phyloP scores from a whole-genome alignment of 2,329 filamentous ascomycete genomes.

The Ophiostoma triangulosporum region DNA sequence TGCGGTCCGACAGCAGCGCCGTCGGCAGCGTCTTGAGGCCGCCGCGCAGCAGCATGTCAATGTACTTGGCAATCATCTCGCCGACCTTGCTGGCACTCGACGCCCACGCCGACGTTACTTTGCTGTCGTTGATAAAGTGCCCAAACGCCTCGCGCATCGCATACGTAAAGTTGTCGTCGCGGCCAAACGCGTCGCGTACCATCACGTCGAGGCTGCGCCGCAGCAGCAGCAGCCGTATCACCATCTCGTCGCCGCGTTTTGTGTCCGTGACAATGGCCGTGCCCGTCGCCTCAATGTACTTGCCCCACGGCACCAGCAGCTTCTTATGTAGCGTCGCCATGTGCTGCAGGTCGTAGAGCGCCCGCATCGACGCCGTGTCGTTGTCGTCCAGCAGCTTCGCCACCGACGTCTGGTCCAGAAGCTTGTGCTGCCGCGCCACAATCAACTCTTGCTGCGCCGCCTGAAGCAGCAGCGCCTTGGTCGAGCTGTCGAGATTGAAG shows the following conservation, averaged over 20 bases:
- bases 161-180: constrained; percentile 64
- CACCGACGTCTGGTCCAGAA: constrained; percentile 54
- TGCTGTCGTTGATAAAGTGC: constrained; percentile 76
- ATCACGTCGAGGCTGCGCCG: constrained; percentile 68
- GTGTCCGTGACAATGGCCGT: constrained; percentile 68
- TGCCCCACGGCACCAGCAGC: constrained; percentile 59
- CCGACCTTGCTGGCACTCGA: constrained; percentile 87
- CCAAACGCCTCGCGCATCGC: constrained; percentile 75
- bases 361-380: constrained; percentile 55
- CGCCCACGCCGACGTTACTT: constrained; percentile 55
- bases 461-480: constrained; percentile 61
- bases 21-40: constrained; percentile 73
- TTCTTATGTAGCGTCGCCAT: constrained; percentile 56
- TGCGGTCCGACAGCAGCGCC: constrained; percentile 48
- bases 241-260: constrained; percentile 70
- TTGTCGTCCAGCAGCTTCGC: constrained; percentile 59
- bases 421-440: constrained; percentile 47
- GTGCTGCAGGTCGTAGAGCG: constrained; percentile 64
- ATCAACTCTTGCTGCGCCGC: constrained; percentile 63
- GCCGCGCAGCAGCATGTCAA: constrained; percentile 76
- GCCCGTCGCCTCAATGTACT: constrained; percentile 66
- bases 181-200: constrained; percentile 62
- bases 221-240: constrained; percentile 66
- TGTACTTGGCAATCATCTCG: constrained; percentile 97
- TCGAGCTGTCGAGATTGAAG: constrained; percentile 72